Evolutionary conservation across 495 filamentous ascomycete species (phyloP).

Genomic region (Neurospora discreta): DNA sequence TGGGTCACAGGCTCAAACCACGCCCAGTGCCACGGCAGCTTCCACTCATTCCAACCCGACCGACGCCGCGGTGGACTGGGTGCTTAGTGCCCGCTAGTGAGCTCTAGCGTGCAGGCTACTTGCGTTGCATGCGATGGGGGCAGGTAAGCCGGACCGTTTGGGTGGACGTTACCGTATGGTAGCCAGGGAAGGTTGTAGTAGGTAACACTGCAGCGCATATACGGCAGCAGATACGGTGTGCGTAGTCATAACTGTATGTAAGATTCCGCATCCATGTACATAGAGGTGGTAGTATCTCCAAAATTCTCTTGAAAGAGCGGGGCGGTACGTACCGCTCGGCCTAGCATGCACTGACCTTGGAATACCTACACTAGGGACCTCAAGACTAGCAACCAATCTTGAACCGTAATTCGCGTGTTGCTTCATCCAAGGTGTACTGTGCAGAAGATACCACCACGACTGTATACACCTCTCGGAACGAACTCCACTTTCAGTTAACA

Average conservation of each 20-base stretch:
- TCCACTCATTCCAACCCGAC: not conserved
- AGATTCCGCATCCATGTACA: not conserved
- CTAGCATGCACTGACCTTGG: not conserved
- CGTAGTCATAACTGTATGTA: not conserved
- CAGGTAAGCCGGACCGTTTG: not conserved
- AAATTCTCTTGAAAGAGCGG: not conserved
- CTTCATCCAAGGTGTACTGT: not conserved
- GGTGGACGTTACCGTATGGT: not conserved
- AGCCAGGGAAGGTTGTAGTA: not conserved
- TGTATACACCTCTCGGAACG: not conserved
- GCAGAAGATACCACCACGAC: not conserved
- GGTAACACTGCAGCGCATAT: not conserved
- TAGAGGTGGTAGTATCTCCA: not conserved
- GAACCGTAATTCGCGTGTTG: not conserved
- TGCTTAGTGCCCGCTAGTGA: not conserved
- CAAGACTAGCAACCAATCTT: not conserved
- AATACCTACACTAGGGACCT: no score
- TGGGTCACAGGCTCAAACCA: slow-evolving; percentile 18
- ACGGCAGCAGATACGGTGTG: not conserved
- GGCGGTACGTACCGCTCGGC: not conserved
- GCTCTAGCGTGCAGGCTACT: not conserved
- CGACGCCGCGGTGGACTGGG: not conserved
- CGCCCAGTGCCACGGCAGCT: not conserved
- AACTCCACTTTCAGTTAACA: not conserved
- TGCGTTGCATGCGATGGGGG: not conserved